These are phyloP conservation scores for Zymoseptoria brevis DNA, from an alignment of 2,329 filamentous ascomycete species.

Conservation along the genomic window DNA sequence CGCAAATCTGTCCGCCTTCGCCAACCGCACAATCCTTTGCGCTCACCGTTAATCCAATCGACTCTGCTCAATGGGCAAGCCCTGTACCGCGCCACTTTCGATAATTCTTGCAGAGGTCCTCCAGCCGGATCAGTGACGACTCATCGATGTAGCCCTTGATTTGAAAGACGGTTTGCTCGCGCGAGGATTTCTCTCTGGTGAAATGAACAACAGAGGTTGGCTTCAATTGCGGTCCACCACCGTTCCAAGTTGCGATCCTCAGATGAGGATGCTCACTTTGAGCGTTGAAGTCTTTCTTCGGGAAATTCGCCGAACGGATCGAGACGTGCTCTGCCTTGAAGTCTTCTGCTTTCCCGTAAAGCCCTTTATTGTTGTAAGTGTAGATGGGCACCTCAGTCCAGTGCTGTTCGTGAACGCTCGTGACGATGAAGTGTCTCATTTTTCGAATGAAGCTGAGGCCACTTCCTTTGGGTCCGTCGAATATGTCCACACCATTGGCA, in stretches of 20 bases:
- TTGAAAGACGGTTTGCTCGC: neutral
- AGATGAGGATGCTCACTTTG: neutral
- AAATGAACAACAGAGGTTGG: neutral
- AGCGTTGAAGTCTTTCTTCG: neutral
- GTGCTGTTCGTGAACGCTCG: neutral
- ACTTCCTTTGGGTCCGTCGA: neutral
- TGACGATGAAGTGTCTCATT: neutral
- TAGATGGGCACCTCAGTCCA: neutral
- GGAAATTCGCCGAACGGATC: neutral
- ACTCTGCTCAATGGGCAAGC: neutral
- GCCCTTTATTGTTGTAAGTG: neutral
- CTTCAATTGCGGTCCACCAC: neutral
- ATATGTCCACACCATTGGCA: neutral
- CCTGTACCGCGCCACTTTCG: neutral
- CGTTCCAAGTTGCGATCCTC: neutral
- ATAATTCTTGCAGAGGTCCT: neutral
- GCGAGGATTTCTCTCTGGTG: neutral
- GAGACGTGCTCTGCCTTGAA: slow-evolving; percentile 1
- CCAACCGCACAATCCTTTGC: neutral
- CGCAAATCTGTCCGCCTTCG: neutral
- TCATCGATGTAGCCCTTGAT: neutral
- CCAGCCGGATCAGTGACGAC: neutral
- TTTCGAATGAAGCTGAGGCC: neutral
- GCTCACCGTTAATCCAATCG: neutral
- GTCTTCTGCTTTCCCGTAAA: neutral